phyloP scores from a whole-genome alignment of 768 basidiomycete species.

The Boletus fagicola region DNA sequence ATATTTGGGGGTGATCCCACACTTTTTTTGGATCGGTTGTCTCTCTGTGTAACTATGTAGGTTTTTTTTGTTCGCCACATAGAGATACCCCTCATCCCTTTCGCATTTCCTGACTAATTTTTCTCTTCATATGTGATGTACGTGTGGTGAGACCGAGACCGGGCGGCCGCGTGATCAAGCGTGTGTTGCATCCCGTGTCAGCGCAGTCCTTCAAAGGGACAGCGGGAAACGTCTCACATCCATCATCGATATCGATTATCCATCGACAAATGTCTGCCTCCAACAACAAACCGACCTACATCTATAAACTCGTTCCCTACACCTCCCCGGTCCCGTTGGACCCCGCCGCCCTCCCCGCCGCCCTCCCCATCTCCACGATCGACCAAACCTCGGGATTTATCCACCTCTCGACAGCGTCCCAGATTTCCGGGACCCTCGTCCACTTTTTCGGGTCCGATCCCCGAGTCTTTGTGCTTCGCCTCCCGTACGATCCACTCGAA shows the following conservation, averaged over 20 bases:
- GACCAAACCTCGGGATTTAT: conserved; percentile 49
- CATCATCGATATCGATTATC: background rate
- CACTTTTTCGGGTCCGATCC: conserved; percentile 45
- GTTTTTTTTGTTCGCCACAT: conserved; percentile 9
- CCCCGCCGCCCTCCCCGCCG: conserved; percentile 37
- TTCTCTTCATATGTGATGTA: background rate
- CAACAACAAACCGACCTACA: conserved; percentile 41
- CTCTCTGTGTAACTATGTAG: conserved; percentile 28
- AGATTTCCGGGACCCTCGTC: conserved; percentile 46
- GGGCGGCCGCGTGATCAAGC: background rate
- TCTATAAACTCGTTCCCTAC: conserved; percentile 60
- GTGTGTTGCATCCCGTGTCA: background rate
- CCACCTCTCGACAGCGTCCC: conserved; percentile 53
- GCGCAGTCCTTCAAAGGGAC: background rate
- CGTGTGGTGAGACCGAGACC: background rate
- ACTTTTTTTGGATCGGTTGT: conserved; percentile 14
- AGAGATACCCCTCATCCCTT: conserved; percentile 30
- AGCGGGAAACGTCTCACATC: background rate
- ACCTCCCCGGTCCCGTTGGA: conserved; percentile 38
- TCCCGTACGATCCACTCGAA: conserved; percentile 42
- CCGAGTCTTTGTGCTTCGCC: conserved; percentile 42
- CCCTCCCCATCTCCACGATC: conserved; percentile 49
- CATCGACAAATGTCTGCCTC: conserved; percentile 6
- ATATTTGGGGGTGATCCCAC: conserved; percentile 3
- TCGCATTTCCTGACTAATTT: background rate